These are phyloP conservation scores for Hirschioporus abietinus DNA, from an alignment of 768 basidiomycete species.

Conservation along the genomic window DNA sequence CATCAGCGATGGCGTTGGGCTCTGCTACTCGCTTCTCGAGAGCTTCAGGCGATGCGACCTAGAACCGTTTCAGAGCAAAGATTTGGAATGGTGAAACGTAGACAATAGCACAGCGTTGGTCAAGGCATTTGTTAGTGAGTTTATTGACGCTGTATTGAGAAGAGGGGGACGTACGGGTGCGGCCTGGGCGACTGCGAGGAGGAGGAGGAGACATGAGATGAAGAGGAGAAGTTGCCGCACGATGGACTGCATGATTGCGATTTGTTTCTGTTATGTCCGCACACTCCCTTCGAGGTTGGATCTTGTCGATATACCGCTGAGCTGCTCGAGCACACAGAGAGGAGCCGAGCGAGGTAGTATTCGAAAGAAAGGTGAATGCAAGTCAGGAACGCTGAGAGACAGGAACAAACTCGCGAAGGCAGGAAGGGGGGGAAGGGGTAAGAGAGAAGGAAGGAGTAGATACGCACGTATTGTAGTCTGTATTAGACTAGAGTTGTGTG, in stretches of 20 bases:
- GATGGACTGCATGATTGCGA: background rate
- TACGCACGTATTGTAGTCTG: background rate
- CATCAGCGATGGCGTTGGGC: background rate
- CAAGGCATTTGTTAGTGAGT: background rate
- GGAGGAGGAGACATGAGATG: background rate
- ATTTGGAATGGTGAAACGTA: background rate
- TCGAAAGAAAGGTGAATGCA: background rate
- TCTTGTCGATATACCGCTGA: background rate
- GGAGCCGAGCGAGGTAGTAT: background rate
- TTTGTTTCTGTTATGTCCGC: background rate
- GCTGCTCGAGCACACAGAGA: background rate
- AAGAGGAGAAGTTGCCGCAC: background rate
- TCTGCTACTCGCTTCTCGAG: background rate
- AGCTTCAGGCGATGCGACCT: background rate
- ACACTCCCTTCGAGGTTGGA: background rate
- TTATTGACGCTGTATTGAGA: background rate
- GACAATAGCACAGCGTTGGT: background rate
- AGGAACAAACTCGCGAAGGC: background rate
- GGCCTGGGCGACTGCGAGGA: background rate
- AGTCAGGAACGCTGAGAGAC: background rate
- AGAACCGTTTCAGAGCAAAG: background rate
- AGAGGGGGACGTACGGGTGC: background rate
- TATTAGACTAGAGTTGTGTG: background rate
- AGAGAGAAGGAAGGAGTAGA: too few species aligned
- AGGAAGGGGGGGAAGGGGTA: too few species aligned